A percentile compares a stretch with the other conserved stretches of the same genome.
These are phyloP conservation scores for Neurospora sp. DNA, from an alignment of 495 filamentous ascomycete species.

Conservation along the genomic window DNA sequence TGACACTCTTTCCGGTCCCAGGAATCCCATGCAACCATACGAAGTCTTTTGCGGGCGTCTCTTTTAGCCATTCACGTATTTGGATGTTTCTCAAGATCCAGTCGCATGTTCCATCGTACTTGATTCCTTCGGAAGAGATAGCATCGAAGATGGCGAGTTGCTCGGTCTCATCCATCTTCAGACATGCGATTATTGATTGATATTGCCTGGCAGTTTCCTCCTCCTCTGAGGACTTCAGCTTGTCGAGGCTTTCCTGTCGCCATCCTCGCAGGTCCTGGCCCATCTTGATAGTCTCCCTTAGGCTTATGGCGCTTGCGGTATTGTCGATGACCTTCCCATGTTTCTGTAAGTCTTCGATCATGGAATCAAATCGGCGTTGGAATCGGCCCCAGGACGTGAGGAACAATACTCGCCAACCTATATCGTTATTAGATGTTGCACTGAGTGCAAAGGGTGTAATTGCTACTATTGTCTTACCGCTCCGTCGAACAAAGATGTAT, in stretches of 20 bases:
- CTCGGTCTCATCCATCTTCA: constrained; percentile 19
- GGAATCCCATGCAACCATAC: constrained; percentile 20
- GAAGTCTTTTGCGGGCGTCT: constrained; percentile 4
- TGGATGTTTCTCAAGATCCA: constrained; percentile 19
- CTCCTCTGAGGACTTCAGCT: constrained; percentile 8
- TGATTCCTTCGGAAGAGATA: constrained; percentile 5
- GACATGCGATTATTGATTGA: constrained; percentile 15
- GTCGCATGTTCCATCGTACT: constrained; percentile 15
- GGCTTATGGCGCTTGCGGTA: too few species aligned
- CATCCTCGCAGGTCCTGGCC: constrained; percentile 7
- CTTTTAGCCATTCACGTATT: constrained; percentile 16
- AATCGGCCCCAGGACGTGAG: constrained; percentile 33
- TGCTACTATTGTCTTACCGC: constrained; percentile 16
- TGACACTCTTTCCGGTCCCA: constrained; percentile 23
- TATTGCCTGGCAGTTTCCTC: constrained; percentile 14
- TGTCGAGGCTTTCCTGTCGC: constrained; percentile 13
- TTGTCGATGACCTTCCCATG: too few species aligned
- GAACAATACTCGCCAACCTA: constrained; percentile 38
- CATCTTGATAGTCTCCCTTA: constrained; percentile 9
- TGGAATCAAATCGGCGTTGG: constrained; percentile 17
- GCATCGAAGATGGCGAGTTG: constrained; percentile 17
- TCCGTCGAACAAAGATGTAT: constrained; percentile 33
- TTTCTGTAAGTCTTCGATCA: too few species aligned
- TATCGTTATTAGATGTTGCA: neutral
- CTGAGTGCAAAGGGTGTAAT: neutral